Base-by-base conservation (phyloP, 345 rosid species). In the Excoecaria agallocha region DNA sequence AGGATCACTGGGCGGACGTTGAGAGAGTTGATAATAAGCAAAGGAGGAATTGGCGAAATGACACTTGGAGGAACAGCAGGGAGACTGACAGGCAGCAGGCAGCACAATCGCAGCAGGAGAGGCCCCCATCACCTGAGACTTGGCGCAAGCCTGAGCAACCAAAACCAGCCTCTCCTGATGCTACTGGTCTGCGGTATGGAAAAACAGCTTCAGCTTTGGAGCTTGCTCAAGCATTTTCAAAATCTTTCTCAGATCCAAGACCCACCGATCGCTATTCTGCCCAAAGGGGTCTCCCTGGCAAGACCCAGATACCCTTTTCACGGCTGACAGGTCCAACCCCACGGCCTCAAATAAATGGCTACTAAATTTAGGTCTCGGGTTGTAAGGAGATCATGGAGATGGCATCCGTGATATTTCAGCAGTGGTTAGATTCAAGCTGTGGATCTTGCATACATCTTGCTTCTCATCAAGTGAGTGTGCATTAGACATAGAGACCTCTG, bases 141-240 rank as follows among this genome's bases (percentile, higher is more conserved):
- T 93, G 98, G 94, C 87, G 93, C 71, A 90, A 89, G 72, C 87
- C 88, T 7, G 89, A 80, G 74, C 83, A 79, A 85, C 77, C 78
- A 10, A 93, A 86, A 81, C 90, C 87, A 0, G 77, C 82, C 58
- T 83, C 90, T 65, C 81, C 84, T 16, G 96, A 90, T 66, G 58
- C 79, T 58, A 68, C 70, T 67, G 87, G 92, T 20, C 1, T 63
- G 60, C 87, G 90, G 38, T 69, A 83, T 17, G 89, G 96, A 67
- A 93, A 91, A 84, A 86, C 87, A 64, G 90, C 93, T 50, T 91
- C 98, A 17, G 88, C 96, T 0, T 68, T 88, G 68, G 93, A 93
- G 78, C 94, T 91, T 73, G 90, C 94, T 5, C 92, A 89, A 76
- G 88, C 94, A 74, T 90, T 87, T 74, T 88, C 97, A 0, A 81